Evolutionary conservation across 1,139 yeast genomes (phyloP).

Genomic region (Lodderomyces pseudojiufengensis): DNA sequence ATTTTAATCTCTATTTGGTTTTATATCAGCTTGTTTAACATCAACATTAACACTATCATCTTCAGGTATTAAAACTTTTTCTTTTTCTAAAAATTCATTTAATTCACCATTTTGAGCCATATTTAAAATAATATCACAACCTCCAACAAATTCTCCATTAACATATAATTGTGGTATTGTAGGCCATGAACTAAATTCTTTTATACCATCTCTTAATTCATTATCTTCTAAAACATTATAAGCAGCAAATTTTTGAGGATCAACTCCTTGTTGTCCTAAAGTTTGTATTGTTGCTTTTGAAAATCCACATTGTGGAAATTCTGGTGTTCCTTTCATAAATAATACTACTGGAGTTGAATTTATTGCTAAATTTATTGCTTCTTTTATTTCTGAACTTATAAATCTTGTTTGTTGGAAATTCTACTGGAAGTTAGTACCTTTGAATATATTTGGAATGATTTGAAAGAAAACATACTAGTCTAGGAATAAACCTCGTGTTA

Average conservation of each 20-base stretch:
- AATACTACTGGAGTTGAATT: slow-evolving; percentile 88
- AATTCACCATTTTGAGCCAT: slow-evolving; percentile 94
- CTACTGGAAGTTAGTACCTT: slow-evolving; percentile 7
- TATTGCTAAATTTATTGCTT: slow-evolving; percentile 83
- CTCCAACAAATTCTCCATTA: slow-evolving; percentile 87
- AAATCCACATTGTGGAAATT: slow-evolving; percentile 97
- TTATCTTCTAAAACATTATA: slow-evolving; percentile 94
- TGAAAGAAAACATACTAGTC: neutral
- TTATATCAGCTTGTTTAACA: slow-evolving; percentile 30
- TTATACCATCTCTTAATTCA: slow-evolving; percentile 88
- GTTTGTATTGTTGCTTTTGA: slow-evolving; percentile 92
- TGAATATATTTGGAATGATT: neutral
- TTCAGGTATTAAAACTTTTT: slow-evolving; percentile 76
- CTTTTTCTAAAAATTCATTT: slow-evolving; percentile 74
- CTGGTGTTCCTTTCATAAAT: slow-evolving; percentile 97
- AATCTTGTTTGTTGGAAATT: slow-evolving; percentile 35
- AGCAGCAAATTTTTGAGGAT: slow-evolving; percentile 94
- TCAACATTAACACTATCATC: slow-evolving; percentile 32
- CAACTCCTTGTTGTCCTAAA: slow-evolving; percentile 95
- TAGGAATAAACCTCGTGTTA: slow-evolving; percentile 9
- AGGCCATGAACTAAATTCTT: slow-evolving; percentile 95
- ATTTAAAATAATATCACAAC: slow-evolving; percentile 89
- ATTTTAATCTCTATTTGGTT: slow-evolving; percentile 25
- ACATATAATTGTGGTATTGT: slow-evolving; percentile 77
- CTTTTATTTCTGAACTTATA: slow-evolving; percentile 71